Conservation (phyloP, 441 rosid species). For the Corymbia citriodora region DNA sequence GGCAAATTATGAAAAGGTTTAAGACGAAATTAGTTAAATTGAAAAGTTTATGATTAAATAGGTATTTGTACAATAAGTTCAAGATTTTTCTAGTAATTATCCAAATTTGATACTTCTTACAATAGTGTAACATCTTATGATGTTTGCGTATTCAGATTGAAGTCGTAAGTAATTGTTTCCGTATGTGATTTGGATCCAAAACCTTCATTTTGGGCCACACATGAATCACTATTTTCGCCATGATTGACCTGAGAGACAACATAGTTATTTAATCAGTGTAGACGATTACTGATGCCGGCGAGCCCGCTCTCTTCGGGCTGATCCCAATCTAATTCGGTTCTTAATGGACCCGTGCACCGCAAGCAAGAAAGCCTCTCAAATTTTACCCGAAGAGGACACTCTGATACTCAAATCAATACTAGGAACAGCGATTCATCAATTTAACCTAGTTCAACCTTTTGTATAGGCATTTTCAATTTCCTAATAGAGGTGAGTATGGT, state of each 20-base stretch:
- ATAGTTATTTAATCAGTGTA: background rate
- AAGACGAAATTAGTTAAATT: too few species aligned
- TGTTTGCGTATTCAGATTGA: background rate
- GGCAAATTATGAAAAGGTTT: background rate
- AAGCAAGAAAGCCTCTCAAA: background rate
- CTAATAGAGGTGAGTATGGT: too few species aligned
- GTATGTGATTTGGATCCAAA: background rate
- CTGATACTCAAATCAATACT: background rate
- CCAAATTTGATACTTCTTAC: background rate
- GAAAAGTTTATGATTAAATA: too few species aligned
- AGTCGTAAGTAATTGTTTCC: background rate
- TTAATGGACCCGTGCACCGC: background rate
- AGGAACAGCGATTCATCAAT: background rate
- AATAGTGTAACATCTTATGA: background rate
- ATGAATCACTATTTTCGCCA: background rate
- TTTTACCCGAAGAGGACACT: background rate
- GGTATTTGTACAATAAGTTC: too few species aligned
- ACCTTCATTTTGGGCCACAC: background rate
- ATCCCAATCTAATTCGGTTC: background rate
- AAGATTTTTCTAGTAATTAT: too few species aligned
- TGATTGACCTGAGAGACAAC: background rate
- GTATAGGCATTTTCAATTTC: background rate
- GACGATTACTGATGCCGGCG: accelerated
- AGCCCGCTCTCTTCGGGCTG: background rate
- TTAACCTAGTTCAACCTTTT: background rate